Evolutionary conservation across 73 alveolate species (phyloP).

Genomic region (Symbiodinium natans): DNA sequence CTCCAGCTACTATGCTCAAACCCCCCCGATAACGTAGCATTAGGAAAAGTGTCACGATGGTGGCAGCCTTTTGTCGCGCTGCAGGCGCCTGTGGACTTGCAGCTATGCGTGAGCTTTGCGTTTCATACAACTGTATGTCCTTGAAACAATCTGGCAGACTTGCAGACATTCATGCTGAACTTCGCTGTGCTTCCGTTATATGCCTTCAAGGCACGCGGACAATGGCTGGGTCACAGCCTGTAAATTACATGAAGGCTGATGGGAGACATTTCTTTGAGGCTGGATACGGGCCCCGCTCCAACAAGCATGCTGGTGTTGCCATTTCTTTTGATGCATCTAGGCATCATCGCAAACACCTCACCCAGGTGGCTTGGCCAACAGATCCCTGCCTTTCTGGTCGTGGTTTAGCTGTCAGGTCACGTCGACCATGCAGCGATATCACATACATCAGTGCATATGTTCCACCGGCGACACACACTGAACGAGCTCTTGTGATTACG

Average conservation of each 20-base stretch:
- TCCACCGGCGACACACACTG: not conserved
- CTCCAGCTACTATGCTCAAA: not conserved
- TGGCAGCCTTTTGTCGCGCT: not conserved
- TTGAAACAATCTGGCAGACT: not conserved
- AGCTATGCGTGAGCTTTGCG: not conserved
- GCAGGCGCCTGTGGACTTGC: not conserved
- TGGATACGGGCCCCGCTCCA: not conserved
- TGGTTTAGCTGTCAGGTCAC: not conserved
- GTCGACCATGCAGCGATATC: not conserved
- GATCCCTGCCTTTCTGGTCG: not conserved
- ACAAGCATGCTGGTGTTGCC: constrained; percentile 5
- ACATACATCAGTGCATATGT: not conserved
- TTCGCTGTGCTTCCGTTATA: not conserved
- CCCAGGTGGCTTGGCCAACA: not conserved
- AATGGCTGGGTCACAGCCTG: not conserved
- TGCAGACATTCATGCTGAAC: not conserved
- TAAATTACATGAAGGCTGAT: not conserved
- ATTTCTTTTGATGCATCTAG: not conserved
- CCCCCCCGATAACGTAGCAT: not conserved
- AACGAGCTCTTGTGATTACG: not conserved
- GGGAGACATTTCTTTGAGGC: not conserved
- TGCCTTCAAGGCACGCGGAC: not conserved
- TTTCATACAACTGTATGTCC: not conserved
- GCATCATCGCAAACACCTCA: not conserved
- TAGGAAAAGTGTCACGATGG: not conserved